Conservation (phyloP, 1,284 basidiomycete genomes). For the Cryptococcus depauperatus region DNA sequence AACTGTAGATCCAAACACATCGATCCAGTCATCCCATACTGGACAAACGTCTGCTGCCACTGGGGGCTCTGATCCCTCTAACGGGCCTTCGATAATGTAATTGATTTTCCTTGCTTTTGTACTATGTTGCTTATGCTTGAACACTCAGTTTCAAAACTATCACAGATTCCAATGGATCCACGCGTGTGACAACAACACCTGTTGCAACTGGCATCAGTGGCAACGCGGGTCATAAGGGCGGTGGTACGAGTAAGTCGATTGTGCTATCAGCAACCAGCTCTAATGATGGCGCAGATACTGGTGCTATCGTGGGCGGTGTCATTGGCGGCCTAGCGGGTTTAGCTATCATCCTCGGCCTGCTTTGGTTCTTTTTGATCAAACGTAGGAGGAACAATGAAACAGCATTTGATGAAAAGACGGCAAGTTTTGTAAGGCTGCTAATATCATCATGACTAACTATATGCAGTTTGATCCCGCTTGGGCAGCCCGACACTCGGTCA, state of each 20-base stretch:
- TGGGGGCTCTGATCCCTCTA: too few species aligned
- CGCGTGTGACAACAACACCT: slow-evolving; percentile 13
- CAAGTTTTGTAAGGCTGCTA: slow-evolving; percentile 16
- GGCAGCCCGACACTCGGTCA: slow-evolving; percentile 32
- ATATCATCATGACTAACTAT: neutral
- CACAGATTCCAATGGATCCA: slow-evolving; percentile 16
- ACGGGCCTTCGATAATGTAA: too few species aligned
- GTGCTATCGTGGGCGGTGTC: slow-evolving; percentile 45
- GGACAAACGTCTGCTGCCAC: too few species aligned
- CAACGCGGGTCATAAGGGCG: neutral
- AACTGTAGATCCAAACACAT: too few species aligned
- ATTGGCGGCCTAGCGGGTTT: slow-evolving; percentile 37
- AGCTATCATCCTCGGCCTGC: slow-evolving; percentile 26
- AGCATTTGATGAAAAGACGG: slow-evolving; percentile 45
- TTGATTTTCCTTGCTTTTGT: too few species aligned
- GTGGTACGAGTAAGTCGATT: slow-evolving; percentile 15
- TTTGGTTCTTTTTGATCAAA: slow-evolving; percentile 36
- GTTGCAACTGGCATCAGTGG: slow-evolving; percentile 6
- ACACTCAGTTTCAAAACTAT: slow-evolving; percentile 14
- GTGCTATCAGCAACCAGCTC: neutral
- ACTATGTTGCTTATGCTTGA: too few species aligned
- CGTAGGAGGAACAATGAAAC: slow-evolving; percentile 26
- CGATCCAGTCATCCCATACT: too few species aligned
- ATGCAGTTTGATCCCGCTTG: slow-evolving; percentile 36
- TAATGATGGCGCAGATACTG: slow-evolving; percentile 23